A percentile compares a stretch with the other conserved stretches of the same genome.
Evolutionary conservation across 306 rosid genomes (phyloP).

Genomic region (Geum urbanum): DNA sequence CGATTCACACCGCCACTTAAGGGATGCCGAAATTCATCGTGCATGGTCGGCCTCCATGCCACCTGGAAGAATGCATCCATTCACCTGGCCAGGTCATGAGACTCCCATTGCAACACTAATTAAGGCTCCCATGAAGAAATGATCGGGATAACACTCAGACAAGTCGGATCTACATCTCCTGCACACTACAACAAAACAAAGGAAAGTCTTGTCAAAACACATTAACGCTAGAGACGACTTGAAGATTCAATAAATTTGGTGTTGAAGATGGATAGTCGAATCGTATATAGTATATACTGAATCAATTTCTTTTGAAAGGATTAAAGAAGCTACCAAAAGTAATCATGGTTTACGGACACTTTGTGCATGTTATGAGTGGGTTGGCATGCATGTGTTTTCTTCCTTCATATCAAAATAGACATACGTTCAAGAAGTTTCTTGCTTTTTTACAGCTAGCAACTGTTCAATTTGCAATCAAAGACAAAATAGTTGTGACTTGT

Average conservation of each 20-base stretch:
- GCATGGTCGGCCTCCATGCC: too few species aligned
- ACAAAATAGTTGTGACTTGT: slow-evolving; percentile 21
- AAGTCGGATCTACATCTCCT: too few species aligned
- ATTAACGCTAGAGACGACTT: too few species aligned
- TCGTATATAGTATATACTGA: not conserved
- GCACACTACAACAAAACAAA: too few species aligned
- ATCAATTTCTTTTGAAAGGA: not conserved
- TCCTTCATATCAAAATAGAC: not conserved
- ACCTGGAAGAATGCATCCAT: too few species aligned
- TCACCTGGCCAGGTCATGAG: too few species aligned
- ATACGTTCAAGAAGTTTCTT: slow-evolving; percentile 3
- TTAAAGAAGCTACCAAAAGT: slow-evolving; percentile 7
- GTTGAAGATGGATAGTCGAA: not conserved
- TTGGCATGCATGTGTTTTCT: slow-evolving; percentile 13
- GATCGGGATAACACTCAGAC: too few species aligned
- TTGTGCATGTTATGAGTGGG: slow-evolving; percentile 28
- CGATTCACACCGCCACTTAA: too few species aligned
- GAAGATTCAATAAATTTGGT: not conserved
- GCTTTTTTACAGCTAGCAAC: slow-evolving; percentile 9
- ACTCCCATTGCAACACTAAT: too few species aligned
- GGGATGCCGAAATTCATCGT: too few species aligned
- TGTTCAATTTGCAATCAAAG: slow-evolving; percentile 19
- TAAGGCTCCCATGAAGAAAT: too few species aligned
- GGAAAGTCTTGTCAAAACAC: too few species aligned
- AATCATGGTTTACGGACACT: slow-evolving; percentile 23